Evolutionary conservation across 179 eudicot species (phyloP).

Genomic region (Sideroxylon spinosum): DNA sequence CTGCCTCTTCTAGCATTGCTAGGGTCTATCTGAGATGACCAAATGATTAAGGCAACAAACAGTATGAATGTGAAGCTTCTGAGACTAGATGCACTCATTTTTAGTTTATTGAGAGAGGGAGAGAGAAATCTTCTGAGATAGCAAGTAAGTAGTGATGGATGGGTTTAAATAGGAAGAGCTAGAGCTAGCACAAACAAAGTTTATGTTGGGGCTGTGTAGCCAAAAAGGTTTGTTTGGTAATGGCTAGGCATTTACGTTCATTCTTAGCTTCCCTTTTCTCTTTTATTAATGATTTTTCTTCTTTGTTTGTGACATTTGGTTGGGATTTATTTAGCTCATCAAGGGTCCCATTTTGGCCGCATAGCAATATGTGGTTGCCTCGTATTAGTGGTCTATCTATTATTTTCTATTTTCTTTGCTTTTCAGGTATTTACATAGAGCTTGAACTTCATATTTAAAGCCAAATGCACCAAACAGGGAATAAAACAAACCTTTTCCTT

Average conservation of each 20-base stretch:
- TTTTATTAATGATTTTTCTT: conserved; percentile 21
- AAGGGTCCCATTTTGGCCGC: conserved; percentile 25
- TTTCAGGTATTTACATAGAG: conserved; percentile 5
- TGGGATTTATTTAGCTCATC: conserved; percentile 20
- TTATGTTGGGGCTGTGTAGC: conserved; percentile 22
- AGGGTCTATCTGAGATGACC: conserved; percentile 35
- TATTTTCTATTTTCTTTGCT: background rate
- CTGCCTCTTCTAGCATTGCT: conserved; percentile 62
- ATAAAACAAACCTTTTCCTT: background rate
- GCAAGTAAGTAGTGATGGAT: conserved; percentile 26
- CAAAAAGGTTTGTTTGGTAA: conserved; percentile 20
- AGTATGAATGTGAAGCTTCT: conserved; percentile 44
- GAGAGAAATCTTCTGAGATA: conserved; percentile 21
- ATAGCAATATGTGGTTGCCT: conserved; percentile 34
- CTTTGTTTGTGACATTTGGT: conserved; percentile 23
- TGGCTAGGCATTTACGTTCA: conserved; percentile 36
- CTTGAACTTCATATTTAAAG: background rate
- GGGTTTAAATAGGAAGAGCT: conserved; percentile 46
- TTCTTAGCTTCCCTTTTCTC: conserved; percentile 20
- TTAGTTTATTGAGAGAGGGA: conserved; percentile 3
- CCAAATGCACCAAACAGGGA: background rate
- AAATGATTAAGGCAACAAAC: conserved; percentile 37
- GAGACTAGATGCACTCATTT: conserved; percentile 25
- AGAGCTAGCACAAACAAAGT: background rate
- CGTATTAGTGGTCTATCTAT: background rate